Evolutionary conservation across 768 basidiomycete species (phyloP).

Genomic region (Rubroboletus satanas): DNA sequence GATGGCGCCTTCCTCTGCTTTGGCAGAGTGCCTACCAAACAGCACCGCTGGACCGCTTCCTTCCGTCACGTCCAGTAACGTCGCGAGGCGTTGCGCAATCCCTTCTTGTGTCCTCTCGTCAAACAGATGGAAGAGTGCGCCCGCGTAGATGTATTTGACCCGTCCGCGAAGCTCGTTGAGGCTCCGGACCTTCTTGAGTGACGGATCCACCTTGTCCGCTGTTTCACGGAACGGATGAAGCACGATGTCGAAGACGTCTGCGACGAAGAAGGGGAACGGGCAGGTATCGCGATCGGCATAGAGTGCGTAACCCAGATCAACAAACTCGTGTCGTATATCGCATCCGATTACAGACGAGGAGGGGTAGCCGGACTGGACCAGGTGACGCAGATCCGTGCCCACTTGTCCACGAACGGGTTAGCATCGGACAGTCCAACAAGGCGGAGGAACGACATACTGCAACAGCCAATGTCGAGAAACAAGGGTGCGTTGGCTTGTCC

Average conservation of each 20-base stretch:
- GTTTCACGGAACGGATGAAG: background rate
- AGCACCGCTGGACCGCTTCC: background rate
- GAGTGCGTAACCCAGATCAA: background rate
- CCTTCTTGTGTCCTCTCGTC: background rate
- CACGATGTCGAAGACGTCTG: background rate
- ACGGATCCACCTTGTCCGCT: background rate
- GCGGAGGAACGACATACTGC: background rate
- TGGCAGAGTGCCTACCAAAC: background rate
- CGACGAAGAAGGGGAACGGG: background rate
- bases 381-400: conserved; percentile 4
- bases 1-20: background rate
- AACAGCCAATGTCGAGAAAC: conserved; percentile 6
- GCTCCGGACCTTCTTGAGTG: background rate
- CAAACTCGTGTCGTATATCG: background rate
- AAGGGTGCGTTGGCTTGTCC: background rate
- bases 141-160: background rate
- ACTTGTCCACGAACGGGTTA: background rate
- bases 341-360: background rate
- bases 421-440: background rate
- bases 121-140: background rate
- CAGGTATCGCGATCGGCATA: background rate
- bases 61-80: background rate
- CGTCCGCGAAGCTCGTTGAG: background rate
- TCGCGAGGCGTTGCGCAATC: background rate
- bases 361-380: background rate